These are phyloP conservation scores for Ramaria sp. DNA, from an alignment of 768 basidiomycete genomes.

Conservation along the genomic window DNA sequence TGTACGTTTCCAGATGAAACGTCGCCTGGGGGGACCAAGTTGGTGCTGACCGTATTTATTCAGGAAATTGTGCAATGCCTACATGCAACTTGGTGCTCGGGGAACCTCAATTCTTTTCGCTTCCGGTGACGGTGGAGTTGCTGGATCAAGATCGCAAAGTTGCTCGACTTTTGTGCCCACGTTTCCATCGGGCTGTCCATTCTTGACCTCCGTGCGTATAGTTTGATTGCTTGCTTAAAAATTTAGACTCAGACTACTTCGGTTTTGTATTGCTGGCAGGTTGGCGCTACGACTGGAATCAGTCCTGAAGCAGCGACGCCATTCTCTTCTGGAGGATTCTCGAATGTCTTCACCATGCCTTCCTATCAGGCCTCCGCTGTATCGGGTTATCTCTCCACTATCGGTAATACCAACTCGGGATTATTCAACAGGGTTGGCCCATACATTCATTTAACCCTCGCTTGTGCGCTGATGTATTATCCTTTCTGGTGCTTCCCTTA, in stretches of 20 bases:
- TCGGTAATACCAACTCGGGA: slow-evolving; percentile 17
- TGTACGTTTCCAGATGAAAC: slow-evolving; percentile 10
- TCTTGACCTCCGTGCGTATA: slow-evolving; percentile 7
- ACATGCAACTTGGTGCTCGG: slow-evolving; percentile 25
- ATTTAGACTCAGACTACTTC: background rate
- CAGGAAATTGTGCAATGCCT: slow-evolving; percentile 26
- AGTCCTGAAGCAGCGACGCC: slow-evolving; percentile 20
- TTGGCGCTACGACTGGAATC: slow-evolving; percentile 23
- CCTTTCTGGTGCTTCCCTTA: background rate
- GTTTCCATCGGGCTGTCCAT: slow-evolving; percentile 27
- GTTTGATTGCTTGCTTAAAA: background rate
- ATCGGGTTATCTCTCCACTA: slow-evolving; percentile 16
- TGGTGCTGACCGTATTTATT: background rate
- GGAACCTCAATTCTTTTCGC: slow-evolving; percentile 28
- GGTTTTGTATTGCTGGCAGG: slow-evolving; percentile 17
- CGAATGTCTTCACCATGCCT: slow-evolving; percentile 22
- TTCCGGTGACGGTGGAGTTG: slow-evolving; percentile 29
- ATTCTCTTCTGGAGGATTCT: slow-evolving; percentile 28
- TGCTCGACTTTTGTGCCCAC: slow-evolving; percentile 25
- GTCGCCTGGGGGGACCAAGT: too few species aligned
- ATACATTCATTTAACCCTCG: background rate
- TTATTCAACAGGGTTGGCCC: slow-evolving; percentile 13
- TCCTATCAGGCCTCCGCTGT: slow-evolving; percentile 22
- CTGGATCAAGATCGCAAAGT: slow-evolving; percentile 17
- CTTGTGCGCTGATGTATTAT: background rate